Evolutionary conservation across 352 stramenopile genomes (phyloP).

Genomic region (Phytophthora quininea): DNA sequence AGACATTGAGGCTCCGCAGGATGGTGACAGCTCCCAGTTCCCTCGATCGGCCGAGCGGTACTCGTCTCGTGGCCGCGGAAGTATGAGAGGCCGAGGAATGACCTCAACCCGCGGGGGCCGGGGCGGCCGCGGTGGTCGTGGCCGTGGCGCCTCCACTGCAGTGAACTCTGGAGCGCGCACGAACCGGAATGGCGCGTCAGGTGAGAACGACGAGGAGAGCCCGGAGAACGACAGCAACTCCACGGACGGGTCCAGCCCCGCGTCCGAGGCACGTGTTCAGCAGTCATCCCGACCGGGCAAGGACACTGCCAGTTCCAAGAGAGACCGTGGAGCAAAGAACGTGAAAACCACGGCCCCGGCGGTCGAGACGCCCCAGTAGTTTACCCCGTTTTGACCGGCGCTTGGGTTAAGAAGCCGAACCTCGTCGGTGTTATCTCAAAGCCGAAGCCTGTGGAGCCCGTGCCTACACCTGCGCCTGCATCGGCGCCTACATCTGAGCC

Average conservation of each 20-base stretch:
- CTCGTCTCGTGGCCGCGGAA: conserved; percentile 43
- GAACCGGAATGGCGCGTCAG: conserved; percentile 24
- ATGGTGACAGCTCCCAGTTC: conserved; percentile 29
- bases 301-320: conserved; percentile 39
- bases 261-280: conserved; percentile 33
- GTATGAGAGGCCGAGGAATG: conserved; percentile 58
- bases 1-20: conserved; percentile 22
- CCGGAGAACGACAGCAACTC: conserved; percentile 51
- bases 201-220: conserved; percentile 55
- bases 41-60: conserved; percentile 41
- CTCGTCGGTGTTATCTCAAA: conserved; percentile 43
- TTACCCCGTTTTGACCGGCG: conserved; percentile 63
- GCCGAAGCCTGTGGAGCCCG: conserved; percentile 41
- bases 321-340: conserved; percentile 43
- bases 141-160: conserved; percentile 43
- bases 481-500: conserved; percentile 23
- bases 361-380: conserved; percentile 51
- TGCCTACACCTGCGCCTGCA: conserved; percentile 20
- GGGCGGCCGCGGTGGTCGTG: conserved; percentile 47
- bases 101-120: conserved; percentile 53
- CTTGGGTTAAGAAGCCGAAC: conserved; percentile 80
- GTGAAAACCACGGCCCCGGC: conserved; percentile 43
- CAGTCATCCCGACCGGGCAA: conserved; percentile 37
- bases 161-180: conserved; percentile 28
- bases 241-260: conserved; percentile 31